These are phyloP conservation scores for Madurella fahalii DNA, from an alignment of 2,329 filamentous ascomycete species.

Conservation along the genomic window DNA sequence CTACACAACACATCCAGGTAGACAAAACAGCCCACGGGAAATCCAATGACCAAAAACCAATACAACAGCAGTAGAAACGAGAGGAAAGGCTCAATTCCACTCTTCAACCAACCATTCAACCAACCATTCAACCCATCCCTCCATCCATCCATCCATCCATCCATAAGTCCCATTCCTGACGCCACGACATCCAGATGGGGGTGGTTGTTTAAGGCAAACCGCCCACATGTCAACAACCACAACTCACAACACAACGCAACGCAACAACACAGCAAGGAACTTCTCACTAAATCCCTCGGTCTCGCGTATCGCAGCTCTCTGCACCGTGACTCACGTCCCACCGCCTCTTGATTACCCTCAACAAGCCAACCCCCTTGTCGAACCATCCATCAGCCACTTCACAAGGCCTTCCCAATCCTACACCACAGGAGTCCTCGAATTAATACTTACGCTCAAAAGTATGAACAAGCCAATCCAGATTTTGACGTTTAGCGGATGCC, in stretches of 20 bases:
- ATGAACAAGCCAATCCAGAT: no score
- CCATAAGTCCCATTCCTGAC: conserved; percentile 15
- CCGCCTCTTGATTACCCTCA: no score
- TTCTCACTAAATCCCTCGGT: not conserved
- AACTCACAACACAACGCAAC: not conserved
- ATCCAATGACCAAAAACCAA: not conserved
- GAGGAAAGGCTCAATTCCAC: not conserved
- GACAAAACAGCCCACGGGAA: not conserved
- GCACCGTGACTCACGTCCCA: no score
- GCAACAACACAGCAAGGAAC: not conserved
- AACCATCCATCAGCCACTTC: no score
- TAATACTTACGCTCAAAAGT: no score
- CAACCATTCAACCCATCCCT: conserved; percentile 12
- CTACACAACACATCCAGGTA: not conserved
- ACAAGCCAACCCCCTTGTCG: no score
- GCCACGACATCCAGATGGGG: conserved; percentile 15
- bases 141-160: conserved; percentile 1
- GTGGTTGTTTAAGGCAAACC: not conserved
- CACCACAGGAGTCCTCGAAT: no score
- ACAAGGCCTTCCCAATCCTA: no score
- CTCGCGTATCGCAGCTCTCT: no score
- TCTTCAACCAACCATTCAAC: not conserved
- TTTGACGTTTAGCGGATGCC: no score
- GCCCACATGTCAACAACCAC: conserved; percentile 2
- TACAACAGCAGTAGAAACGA: not conserved